Evolutionary conservation across 2,329 filamentous ascomycete species (phyloP).

Genomic region (Beauveria brongniartii): DNA sequence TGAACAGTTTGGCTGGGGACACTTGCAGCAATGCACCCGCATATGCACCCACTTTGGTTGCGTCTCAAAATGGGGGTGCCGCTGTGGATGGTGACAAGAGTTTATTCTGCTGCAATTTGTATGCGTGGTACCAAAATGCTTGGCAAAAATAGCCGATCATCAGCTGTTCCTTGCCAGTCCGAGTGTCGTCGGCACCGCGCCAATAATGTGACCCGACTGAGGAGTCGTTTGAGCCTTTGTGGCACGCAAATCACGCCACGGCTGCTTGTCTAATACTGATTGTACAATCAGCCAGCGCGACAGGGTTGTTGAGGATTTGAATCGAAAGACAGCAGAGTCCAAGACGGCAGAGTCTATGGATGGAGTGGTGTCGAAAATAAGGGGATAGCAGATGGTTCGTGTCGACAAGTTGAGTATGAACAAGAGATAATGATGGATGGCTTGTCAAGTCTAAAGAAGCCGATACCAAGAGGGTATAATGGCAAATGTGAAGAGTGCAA

Average conservation of each 20-base stretch:
- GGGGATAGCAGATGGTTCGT: neutral
- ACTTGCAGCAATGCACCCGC: constrained; percentile 9
- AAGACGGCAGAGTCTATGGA: neutral
- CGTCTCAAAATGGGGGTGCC: neutral
- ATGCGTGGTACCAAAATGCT: neutral
- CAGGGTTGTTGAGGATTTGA: neutral
- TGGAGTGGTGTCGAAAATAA: neutral
- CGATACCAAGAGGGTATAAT: neutral
- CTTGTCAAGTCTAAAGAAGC: neutral
- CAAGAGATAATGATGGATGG: neutral
- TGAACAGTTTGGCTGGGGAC: constrained; percentile 2
- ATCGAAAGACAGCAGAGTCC: neutral
- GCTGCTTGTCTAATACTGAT: neutral
- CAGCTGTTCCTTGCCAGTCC: neutral
- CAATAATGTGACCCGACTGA: neutral
- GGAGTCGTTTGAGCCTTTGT: neutral
- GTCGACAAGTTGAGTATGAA: neutral
- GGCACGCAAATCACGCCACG: neutral
- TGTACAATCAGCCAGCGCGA: neutral
- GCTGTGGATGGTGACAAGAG: neutral
- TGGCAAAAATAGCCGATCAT: neutral
- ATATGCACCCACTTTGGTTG: constrained; percentile 7
- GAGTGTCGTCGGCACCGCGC: neutral
- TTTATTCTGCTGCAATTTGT: neutral
- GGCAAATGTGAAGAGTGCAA: neutral